Percentiles rank a stretch among this genome's conserved stretches.
These are phyloP conservation scores for Lactuca sativa DNA, from an alignment of 129 eudicot genomes.

Conservation along the genomic window DNA sequence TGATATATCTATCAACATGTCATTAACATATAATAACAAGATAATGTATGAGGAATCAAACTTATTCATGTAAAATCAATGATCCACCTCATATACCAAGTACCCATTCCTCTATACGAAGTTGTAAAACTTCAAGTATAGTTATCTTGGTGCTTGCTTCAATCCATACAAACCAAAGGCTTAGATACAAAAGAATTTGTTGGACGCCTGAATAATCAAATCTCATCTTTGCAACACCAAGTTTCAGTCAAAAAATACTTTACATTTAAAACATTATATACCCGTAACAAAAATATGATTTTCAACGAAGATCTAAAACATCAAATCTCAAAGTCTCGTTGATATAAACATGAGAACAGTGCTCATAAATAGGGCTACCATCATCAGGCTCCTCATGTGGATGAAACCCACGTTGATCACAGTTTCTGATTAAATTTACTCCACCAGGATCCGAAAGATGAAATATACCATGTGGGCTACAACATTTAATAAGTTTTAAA, in stretches of 20 bases:
- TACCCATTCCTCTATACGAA: too few relatives aligned
- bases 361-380: constrained; percentile 81
- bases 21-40: too few relatives aligned
- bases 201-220: too few relatives aligned
- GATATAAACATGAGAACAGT: constrained; percentile 81
- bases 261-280: background rate
- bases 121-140: too few relatives aligned
- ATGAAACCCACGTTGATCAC: constrained; percentile 93
- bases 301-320: constrained; percentile 68
- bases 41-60: too few relatives aligned
- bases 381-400: constrained; percentile 97
- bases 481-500: background rate
- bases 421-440: constrained; percentile 76
- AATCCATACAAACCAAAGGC: too few relatives aligned
- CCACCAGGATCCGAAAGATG: constrained; percentile 97
- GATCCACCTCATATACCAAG: too few relatives aligned
- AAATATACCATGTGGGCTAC: constrained; percentile 96
- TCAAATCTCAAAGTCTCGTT: constrained; percentile 48
- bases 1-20: too few relatives aligned
- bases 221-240: background rate
- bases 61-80: too few relatives aligned
- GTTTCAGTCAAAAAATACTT: background rate
- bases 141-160: too few relatives aligned
- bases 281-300: background rate
- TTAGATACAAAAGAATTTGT: background rate